Evolutionary conservation across 2,329 filamentous ascomycete genomes (phyloP), one percentile per base, ranked within the genome.

Genomic region (Penicillium sp.): DNA sequence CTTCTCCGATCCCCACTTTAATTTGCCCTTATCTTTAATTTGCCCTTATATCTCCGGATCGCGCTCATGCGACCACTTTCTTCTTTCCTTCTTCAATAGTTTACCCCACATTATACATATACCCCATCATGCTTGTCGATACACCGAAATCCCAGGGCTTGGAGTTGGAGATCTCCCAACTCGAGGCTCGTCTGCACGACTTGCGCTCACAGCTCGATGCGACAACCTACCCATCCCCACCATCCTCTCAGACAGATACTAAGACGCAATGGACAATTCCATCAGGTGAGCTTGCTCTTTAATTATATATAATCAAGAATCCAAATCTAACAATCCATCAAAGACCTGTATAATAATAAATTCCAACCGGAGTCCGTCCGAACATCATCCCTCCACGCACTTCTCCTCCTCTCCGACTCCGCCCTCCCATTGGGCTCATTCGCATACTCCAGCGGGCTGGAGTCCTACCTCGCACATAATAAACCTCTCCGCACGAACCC

Each of bases 341-440:
- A 33, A 55, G 53, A 51, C 27, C 11, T 45, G 35, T 55, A 55
- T 56, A 44, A 55, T 53, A 52, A 55, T 55, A 55, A 44, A 45
- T 53, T 46, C 23, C 35, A 49, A 49, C 8, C 55, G 23, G 50
- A 58, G 26, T 45, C 58, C 15, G 42, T 49, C 31, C 52, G 47
- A 46, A 46, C 57, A 31, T 54, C 59, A 20, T 65, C 67, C 6
- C 74, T 79, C 4, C 84, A 86, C 65, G 76, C 81, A 25, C 77
- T 87, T 11, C 79, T 87, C 43, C 77, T 87, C 15, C 79, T 87
- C 26, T 82, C 85, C 50, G 85, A 87, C 71, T 86, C 84, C 20
- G 84, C 84, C 18, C 78, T 87, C 1, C 85, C 85, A 1, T 73
- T 87, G 2, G 85, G 85, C 44, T 86, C 85, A 1, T 87, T 87